Evolutionary conservation across 169 alveolate genomes (phyloP).

Genomic region (Cardiosporidium cionae): DNA sequence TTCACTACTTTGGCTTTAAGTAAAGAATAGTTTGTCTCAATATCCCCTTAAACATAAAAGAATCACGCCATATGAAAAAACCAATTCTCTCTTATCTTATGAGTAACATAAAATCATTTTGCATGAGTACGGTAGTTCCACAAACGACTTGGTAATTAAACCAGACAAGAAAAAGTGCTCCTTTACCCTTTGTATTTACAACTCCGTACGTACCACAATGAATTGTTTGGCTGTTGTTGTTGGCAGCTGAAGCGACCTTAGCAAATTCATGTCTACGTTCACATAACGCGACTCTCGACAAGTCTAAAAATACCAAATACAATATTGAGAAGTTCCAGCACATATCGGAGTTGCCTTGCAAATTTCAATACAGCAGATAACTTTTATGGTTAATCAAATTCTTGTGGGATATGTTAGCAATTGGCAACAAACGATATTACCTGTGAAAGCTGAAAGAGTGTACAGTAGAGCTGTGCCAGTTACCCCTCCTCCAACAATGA

Average conservation of each 20-base stretch:
- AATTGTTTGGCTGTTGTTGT: constrained; percentile 68
- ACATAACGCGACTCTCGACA: constrained; percentile 55
- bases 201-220: constrained; percentile 69
- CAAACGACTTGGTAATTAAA: too few species aligned
- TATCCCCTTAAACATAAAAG: constrained; percentile 33
- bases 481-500: constrained; percentile 73
- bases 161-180: too few species aligned
- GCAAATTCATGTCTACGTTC: constrained; percentile 64
- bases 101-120: too few species aligned
- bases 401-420: neutral
- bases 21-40: constrained; percentile 68
- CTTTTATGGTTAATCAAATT: neutral
- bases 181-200: too few species aligned
- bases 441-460: constrained; percentile 60
- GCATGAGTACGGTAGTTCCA: too few species aligned
- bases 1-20: constrained; percentile 55
- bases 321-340: neutral
- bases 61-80: too few species aligned
- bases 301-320: constrained; percentile 19
- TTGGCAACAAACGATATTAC: constrained; percentile 11
- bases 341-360: neutral
- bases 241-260: constrained; percentile 65
- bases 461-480: constrained; percentile 72
- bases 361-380: neutral
- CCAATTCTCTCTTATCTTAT: too few species aligned